Conservation (phyloP, 176 grass and related monocot genomes). For the Triticum timopheevii region DNA sequence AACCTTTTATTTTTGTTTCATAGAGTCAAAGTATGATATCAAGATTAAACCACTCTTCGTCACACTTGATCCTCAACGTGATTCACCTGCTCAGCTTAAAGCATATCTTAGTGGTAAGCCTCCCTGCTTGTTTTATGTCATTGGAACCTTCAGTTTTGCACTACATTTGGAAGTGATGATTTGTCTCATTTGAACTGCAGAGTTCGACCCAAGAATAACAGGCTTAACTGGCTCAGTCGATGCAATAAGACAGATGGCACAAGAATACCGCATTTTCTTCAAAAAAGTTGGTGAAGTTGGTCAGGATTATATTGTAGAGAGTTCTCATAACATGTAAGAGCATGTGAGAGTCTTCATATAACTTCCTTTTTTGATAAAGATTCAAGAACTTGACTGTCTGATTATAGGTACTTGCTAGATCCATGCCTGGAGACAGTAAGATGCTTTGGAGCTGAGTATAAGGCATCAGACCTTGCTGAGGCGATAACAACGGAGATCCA, state of each 20-base stretch:
- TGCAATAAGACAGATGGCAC: slow-evolving; percentile 86
- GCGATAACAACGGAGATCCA: slow-evolving; percentile 62
- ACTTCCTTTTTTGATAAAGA: slow-evolving; percentile 9
- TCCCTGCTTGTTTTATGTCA: slow-evolving; percentile 6
- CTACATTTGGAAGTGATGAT: slow-evolving; percentile 23
- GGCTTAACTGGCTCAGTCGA: slow-evolving; percentile 67
- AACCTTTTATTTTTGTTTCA: slow-evolving; percentile 33
- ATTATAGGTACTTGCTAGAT: slow-evolving; percentile 89
- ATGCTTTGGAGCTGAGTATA: slow-evolving; percentile 79
- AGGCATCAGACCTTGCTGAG: slow-evolving; percentile 71
- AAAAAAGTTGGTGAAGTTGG: slow-evolving; percentile 79
- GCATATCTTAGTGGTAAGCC: slow-evolving; percentile 84
- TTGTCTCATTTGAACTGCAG: slow-evolving; percentile 46
- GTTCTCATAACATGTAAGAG: slow-evolving; percentile 81
- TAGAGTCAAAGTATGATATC: slow-evolving; percentile 68
- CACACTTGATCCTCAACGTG: slow-evolving; percentile 91
- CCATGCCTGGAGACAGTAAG: slow-evolving; percentile 83
- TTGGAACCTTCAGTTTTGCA: slow-evolving; percentile 22
- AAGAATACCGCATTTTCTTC: slow-evolving; percentile 95
- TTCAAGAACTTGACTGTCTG: slow-evolving; percentile 24
- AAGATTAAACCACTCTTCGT: slow-evolving; percentile 74
- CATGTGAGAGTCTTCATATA: neutral
- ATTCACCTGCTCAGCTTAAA: slow-evolving; percentile 79
- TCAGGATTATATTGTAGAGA: slow-evolving; percentile 92
- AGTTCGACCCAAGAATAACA: slow-evolving; percentile 87